Conservation (phyloP, 2,329 filamentous ascomycete species). For the Pseudomassariella vexata region DNA sequence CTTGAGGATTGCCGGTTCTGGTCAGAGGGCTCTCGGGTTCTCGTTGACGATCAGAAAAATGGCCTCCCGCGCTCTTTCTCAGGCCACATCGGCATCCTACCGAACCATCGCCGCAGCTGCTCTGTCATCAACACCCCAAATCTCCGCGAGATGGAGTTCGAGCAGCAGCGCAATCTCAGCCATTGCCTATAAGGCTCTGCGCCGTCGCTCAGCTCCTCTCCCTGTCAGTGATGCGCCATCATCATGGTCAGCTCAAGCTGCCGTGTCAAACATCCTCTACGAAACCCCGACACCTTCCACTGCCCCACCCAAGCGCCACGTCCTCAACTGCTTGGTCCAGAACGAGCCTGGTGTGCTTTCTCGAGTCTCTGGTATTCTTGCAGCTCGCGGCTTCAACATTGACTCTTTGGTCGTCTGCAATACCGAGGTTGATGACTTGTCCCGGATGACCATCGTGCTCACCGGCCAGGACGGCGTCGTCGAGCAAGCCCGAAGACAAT, state of each 20-base stretch:
- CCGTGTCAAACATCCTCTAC: conserved; percentile 97
- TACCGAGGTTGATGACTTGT: conserved; percentile 94
- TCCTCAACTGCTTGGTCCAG: conserved; percentile 97
- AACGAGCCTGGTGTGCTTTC: conserved; percentile 98
- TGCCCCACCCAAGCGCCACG: conserved; percentile 84
- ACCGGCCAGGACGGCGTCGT: conserved; percentile 95
- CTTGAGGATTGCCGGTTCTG: conserved; percentile 18
- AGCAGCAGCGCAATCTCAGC: conserved; percentile 79
- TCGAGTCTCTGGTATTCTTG: conserved; percentile 91
- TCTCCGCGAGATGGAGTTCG: conserved; percentile 27
- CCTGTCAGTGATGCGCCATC: conserved; percentile 72
- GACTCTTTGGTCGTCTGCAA: conserved; percentile 97
- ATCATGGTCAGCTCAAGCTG: conserved; percentile 84
- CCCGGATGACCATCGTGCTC: conserved; percentile 97
- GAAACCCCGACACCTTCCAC: conserved; percentile 84
- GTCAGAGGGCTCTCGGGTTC: conserved; percentile 19
- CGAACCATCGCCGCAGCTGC: conserved; percentile 14
- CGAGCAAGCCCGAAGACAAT: conserved; percentile 89
- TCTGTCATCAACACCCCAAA: conserved; percentile 10
- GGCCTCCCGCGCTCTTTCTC: conserved; percentile 22
- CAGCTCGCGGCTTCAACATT: conserved; percentile 97
- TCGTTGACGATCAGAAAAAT: conserved; percentile 20
- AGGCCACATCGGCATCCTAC: conserved; percentile 14
- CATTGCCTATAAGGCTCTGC: conserved; percentile 93
- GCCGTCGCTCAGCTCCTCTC: conserved; percentile 80